Base-by-base conservation (phyloP, 2,329 filamentous ascomycete genomes). In the Furcasterigmium furcatum region DNA sequence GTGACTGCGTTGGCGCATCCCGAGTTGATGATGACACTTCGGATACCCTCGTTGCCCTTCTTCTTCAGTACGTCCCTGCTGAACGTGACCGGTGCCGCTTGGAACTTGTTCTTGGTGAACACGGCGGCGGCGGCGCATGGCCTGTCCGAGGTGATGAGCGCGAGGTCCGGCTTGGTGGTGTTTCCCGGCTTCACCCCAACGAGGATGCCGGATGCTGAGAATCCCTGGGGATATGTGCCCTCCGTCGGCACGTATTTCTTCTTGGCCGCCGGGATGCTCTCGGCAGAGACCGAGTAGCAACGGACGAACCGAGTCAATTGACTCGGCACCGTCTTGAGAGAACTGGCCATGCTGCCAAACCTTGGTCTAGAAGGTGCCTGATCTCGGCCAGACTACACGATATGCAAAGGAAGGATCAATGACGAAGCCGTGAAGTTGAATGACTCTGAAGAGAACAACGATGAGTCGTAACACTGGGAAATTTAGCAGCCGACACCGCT, bases 1-100 rank as follows among this genome's bases (percentile, higher is more conserved):
- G 94, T 99, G 29, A 99, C 94, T 10, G 94, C 94, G 71, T 99
- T 99, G 49, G 94, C 94, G 60, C 92, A 96, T 46, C 94, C 94
- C 12, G 91, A 95, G 68, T 99, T 99, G 67, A 96, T 84, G 45
- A 99, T 80, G 21, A 99, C 84, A 44, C 87, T 87, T 49, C 85
- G 79, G 46, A 97, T 78, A 2, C 87, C 88, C 12, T 77, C 65
- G 47, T 89, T 87, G 40, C 76, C 72, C 55, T 82, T 80, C 53
- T 74, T 74, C 62, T 82, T 75, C 29, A 96, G 71, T 49, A 91
- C 80, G 46, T 85, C 76, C 52, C 84, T 78, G 65, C 87, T 92
- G 50, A 95, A 87, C 24, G 88, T 90, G 38, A 99, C 92, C 5
- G 94, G 94, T 10, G 94, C 94, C 16, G 94, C 94, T 68, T 96